phyloP scores from a whole-genome alignment of 2,329 filamentous ascomycete species.

The Oidium heveae region DNA sequence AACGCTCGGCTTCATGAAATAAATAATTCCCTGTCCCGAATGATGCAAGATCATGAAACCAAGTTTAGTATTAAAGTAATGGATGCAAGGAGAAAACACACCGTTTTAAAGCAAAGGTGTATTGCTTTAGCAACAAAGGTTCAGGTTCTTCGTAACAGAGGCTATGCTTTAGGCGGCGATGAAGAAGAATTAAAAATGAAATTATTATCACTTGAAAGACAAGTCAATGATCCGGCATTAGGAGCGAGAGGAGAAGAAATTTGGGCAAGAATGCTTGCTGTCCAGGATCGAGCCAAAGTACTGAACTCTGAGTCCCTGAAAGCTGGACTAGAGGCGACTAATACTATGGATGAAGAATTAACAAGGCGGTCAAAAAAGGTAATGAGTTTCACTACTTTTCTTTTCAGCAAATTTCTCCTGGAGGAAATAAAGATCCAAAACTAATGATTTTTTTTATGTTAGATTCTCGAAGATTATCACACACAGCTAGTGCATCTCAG shows the following conservation, averaged over 20 bases:
- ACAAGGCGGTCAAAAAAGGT: constrained; percentile 54
- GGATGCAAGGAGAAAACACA: constrained; percentile 47
- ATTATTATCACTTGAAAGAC: constrained; percentile 40
- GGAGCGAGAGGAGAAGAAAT: constrained; percentile 59
- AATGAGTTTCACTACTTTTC: constrained; percentile 2
- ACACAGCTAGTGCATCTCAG: constrained; percentile 54
- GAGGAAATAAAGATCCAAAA: neutral
- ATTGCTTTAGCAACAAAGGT: constrained; percentile 54
- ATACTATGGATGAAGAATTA: constrained; percentile 40
- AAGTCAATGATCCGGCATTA: constrained; percentile 48
- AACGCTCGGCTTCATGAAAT: constrained; percentile 55
- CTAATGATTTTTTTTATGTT: constrained; percentile 5
- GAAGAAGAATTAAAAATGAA: constrained; percentile 58
- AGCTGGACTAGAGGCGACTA: constrained; percentile 28
- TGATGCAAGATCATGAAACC: constrained; percentile 54
- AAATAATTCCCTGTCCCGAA: constrained; percentile 45
- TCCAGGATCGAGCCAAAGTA: constrained; percentile 46
- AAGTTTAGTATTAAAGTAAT: constrained; percentile 48
- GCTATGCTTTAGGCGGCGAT: constrained; percentile 54
- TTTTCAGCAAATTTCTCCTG: neutral
- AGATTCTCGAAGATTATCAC: constrained; percentile 64
- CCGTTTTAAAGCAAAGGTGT: constrained; percentile 45
- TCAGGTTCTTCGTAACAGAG: constrained; percentile 56
- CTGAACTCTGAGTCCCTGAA: constrained; percentile 52
- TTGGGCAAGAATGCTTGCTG: constrained; percentile 55